Base-by-base conservation (phyloP, 2,329 filamentous ascomycete genomes). In the Raffaelea deltoideospora region DNA sequence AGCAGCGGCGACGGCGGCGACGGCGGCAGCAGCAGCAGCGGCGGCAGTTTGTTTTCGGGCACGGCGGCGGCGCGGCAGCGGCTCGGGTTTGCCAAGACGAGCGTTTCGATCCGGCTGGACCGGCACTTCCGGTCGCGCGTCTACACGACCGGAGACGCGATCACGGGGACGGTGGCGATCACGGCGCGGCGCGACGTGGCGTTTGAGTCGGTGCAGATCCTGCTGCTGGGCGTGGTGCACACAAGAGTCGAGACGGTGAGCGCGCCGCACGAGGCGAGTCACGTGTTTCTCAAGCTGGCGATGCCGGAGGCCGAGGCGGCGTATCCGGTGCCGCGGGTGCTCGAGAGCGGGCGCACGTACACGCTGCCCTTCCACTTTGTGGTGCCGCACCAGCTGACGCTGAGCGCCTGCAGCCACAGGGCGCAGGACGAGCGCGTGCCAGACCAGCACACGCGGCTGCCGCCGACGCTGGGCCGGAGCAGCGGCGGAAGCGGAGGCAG, bases 361-460 rank as follows among this genome's bases (percentile, higher is more conserved):
- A 59, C 48, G 13, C 51, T 75, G 19, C 69, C 69, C n/a, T 70
- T 75, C 55, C 54, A 69, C 54, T 75, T 75, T 44, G 63, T 74
- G 40, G 61, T 75, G 14, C 70, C 70, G n/a, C 57, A 59, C 44
- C 63, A 72, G 37, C 63, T 75, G 41, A 73, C 69, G 15, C 56
- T 73, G 34, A 62, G 61, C 40, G 67, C 69, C 15, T 75, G 70
- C 57, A 64, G 56, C 46, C 69, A 74, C 54, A 45, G 50, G 21
- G 58, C 62, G 37, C 53, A 57, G 29, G 57, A 57, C 29, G 53
- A 57, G n/a, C 54, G 54, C 33, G 56, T 74, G 22, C 58, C 60
- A 37, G 66, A 68, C 24, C 58, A 65, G 33, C 70, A 75, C 53
- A 52, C 69, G 28, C 58, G 61, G 11, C 56, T 72, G 18, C 70